These are phyloP conservation scores for Halenospora varia DNA, from an alignment of 495 filamentous ascomycete species.

Conservation along the genomic window DNA sequence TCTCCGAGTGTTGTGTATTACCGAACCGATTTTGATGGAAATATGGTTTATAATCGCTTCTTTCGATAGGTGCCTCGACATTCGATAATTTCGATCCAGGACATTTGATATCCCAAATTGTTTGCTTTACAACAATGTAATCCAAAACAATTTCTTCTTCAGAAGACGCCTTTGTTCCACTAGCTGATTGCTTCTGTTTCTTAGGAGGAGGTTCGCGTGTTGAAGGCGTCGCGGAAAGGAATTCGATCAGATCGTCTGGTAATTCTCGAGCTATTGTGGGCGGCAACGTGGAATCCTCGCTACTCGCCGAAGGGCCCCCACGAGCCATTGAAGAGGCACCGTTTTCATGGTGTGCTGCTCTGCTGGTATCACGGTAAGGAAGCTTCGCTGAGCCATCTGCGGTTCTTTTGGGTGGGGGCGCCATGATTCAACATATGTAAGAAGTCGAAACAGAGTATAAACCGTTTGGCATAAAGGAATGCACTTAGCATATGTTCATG, in stretches of 20 bases:
- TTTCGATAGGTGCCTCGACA: not conserved
- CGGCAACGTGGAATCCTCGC: not conserved
- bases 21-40: constrained; percentile 1
- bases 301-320: not conserved
- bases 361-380: too few species aligned
- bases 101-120: constrained; percentile 11
- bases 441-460: too few species aligned
- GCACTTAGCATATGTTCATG: too few species aligned
- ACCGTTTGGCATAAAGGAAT: too few species aligned
- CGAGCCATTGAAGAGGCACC: too few species aligned
- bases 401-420: too few species aligned
- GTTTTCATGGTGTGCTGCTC: too few species aligned
- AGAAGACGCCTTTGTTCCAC: not conserved
- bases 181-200: constrained; percentile 10
- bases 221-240: not conserved
- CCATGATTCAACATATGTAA: too few species aligned
- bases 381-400: too few species aligned
- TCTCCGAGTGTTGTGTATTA: not conserved
- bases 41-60: constrained; percentile 1
- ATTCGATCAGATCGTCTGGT: constrained; percentile 16
- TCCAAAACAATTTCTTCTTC: constrained; percentile 8
- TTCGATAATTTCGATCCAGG: constrained; percentile 8
- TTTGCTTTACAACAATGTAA: constrained; percentile 18
- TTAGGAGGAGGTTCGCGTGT: constrained; percentile 19
- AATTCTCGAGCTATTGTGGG: too few species aligned